These are phyloP conservation scores for Aspergillus oerlinghausenensis DNA, from an alignment of 2,329 filamentous ascomycete species.

Conservation along the genomic window DNA sequence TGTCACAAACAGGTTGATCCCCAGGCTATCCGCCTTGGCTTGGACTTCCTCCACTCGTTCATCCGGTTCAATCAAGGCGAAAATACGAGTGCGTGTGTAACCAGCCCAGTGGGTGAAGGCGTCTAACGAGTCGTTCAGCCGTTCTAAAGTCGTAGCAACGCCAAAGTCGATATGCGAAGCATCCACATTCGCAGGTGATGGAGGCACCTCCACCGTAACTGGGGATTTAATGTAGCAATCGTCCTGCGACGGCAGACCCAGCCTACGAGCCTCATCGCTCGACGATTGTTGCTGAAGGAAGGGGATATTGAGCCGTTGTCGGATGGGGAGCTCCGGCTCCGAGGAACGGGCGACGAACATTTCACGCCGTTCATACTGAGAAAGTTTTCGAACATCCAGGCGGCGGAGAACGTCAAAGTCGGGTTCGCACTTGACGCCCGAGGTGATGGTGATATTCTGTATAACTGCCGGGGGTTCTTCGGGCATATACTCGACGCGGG, in stretches of 20 bases:
- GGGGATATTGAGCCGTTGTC: slow-evolving; percentile 23
- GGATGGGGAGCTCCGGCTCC: slow-evolving; percentile 20
- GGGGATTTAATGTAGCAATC: slow-evolving; percentile 42
- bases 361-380: slow-evolving; percentile 29
- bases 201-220: slow-evolving; percentile 46
- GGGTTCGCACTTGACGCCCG: slow-evolving; percentile 24
- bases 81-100: slow-evolving; percentile 47
- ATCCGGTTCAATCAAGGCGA: slow-evolving; percentile 49
- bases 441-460: slow-evolving; percentile 28
- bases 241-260: slow-evolving; percentile 17
- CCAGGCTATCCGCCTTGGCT: slow-evolving; percentile 32
- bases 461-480: slow-evolving; percentile 8
- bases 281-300: slow-evolving; percentile 16
- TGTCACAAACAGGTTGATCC: slow-evolving; percentile 41
- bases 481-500: slow-evolving; percentile 12
- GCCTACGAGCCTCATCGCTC: not conserved
- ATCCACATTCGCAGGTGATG: slow-evolving; percentile 41
- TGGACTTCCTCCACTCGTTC: slow-evolving; percentile 25
- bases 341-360: slow-evolving; percentile 21
- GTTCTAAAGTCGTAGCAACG: slow-evolving; percentile 50
- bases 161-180: slow-evolving; percentile 53
- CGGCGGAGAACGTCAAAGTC: slow-evolving; percentile 21
- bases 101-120: slow-evolving; percentile 55
- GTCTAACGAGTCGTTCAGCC: slow-evolving; percentile 48
- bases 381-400: slow-evolving; percentile 23